phyloP scores from a whole-genome alignment of 306 rosid genomes.

The Gynostemma pentaphyllum region DNA sequence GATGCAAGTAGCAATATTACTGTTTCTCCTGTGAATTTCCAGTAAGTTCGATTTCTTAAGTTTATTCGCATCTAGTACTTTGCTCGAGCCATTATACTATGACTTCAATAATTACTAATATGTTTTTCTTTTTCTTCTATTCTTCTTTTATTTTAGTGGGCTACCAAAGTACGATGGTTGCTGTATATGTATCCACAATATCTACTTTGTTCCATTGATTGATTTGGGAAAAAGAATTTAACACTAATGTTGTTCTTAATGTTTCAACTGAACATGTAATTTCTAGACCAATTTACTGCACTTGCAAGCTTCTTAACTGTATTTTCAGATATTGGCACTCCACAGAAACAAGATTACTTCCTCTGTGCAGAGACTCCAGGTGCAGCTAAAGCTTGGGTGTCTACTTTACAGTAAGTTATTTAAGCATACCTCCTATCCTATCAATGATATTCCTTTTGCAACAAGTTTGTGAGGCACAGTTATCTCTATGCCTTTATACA shows the following conservation, averaged over 20 bases:
- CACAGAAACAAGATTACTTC: constrained; percentile 92
- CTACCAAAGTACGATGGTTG: constrained; percentile 87
- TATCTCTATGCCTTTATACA: background rate
- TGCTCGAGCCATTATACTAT: constrained; percentile 6
- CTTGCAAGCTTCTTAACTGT: constrained; percentile 31
- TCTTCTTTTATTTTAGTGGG: constrained; percentile 46
- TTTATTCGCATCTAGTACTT: background rate
- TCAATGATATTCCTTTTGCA: background rate
- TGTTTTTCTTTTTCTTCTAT: constrained; percentile 3
- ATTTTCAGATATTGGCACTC: constrained; percentile 76
- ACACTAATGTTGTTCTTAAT: background rate
- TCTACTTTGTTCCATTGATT: constrained; percentile 3
- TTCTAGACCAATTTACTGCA: background rate
- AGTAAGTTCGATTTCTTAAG: constrained; percentile 44
- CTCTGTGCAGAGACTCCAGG: constrained; percentile 98
- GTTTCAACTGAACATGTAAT: background rate
- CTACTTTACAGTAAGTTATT: constrained; percentile 81
- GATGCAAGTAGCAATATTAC: constrained; percentile 89
- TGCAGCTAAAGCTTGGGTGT: constrained; percentile 98
- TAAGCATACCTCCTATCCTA: background rate
- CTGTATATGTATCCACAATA: constrained; percentile 84
- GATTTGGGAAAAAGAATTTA: background rate
- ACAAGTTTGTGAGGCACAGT: background rate
- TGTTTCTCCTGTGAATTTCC: constrained; percentile 84
- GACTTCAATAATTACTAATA: constrained; percentile 9